Evolutionary conservation across 805 yeast species (phyloP), one percentile per base, ranked within the genome.

Genomic region (Saccharomycopsis sp.): DNA sequence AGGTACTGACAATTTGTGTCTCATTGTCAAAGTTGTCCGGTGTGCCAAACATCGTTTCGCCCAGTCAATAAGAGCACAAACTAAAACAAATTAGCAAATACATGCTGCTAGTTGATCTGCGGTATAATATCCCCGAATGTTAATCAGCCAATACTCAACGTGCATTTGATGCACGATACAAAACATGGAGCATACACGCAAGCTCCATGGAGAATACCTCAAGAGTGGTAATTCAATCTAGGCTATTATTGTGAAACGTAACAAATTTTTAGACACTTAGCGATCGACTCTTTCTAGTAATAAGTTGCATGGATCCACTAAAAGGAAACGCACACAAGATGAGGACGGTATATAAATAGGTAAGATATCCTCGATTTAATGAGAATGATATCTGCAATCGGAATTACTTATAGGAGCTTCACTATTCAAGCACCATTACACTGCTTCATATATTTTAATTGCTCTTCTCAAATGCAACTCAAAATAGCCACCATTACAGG

Each of bases 391-490:
- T n/a, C n/a, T n/a, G n/a, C n/a, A n/a, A n/a, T n/a, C n/a, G n/a
- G n/a, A n/a, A n/a, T n/a, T n/a, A n/a, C n/a, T n/a, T n/a, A n/a
- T n/a, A n/a, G n/a, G n/a, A n/a, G n/a, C n/a, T n/a, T n/a, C n/a
- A n/a, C n/a, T n/a, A n/a, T n/a, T n/a, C n/a, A n/a, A n/a, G n/a
- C n/a, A n/a, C n/a, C n/a, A n/a, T n/a, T n/a, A n/a, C n/a, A n/a
- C n/a, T n/a, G n/a, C n/a, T n/a, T n/a, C n/a, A n/a, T n/a, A n/a
- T n/a, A n/a, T n/a, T 29, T 29, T 29, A 29, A 7, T 29, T 12
- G 12, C 37, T 7, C 37, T 29, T 44, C 12, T 44, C 8, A 55
- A 54, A 52, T 56, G 55, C 55, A 56, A 52, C 44, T 56, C 51
- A 57, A 56, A 44, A 24, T 56, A 55, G 23, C 23, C 46, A 44